Conservation (phyloP, 2,329 filamentous ascomycete species). For the Ceratocystis variospora region DNA sequence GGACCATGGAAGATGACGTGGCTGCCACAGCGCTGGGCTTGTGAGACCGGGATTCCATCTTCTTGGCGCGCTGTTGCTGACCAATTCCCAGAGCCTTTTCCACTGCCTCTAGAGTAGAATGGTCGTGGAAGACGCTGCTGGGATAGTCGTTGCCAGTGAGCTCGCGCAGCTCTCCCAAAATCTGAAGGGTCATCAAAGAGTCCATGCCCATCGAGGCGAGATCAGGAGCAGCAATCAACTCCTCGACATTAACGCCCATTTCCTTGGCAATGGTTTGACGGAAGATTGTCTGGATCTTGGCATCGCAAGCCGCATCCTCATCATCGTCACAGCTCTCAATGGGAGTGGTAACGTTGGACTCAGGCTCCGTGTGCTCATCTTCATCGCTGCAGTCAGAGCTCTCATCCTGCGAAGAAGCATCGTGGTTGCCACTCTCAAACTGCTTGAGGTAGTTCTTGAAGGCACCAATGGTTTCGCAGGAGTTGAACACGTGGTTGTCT, state of each 20-base stretch:
- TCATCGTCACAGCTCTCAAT: conserved; percentile 35
- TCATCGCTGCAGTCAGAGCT: conserved; percentile 32
- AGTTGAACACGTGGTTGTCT: conserved; percentile 39
- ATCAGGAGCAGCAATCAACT: conserved; percentile 41
- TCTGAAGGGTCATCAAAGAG: conserved; percentile 43
- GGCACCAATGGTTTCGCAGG: conserved; percentile 39
- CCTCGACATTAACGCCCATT: conserved; percentile 56
- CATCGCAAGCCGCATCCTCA: conserved; percentile 27
- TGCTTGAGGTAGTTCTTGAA: conserved; percentile 34
- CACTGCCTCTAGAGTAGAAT: conserved; percentile 50
- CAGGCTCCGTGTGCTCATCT: conserved; percentile 33
- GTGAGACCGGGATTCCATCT: conserved; percentile 22
- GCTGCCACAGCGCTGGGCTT: conserved; percentile 21
- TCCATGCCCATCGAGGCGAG: conserved; percentile 46
- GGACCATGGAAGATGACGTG: neutral
- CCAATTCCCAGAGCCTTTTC: conserved; percentile 47
- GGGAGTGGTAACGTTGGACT: conserved; percentile 40
- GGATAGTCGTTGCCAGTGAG: conserved; percentile 41
- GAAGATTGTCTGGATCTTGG: conserved; percentile 33
- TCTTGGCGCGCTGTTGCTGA: conserved; percentile 30
- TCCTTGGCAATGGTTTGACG: conserved; percentile 56
- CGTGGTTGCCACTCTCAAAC: conserved; percentile 25
- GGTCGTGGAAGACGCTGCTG: conserved; percentile 46
- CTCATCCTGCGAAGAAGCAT: conserved; percentile 23
- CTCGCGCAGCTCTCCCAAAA: conserved; percentile 41